phyloP scores from a whole-genome alignment of 768 basidiomycete genomes.

The Pseudohyphozyma bogoriensis region DNA sequence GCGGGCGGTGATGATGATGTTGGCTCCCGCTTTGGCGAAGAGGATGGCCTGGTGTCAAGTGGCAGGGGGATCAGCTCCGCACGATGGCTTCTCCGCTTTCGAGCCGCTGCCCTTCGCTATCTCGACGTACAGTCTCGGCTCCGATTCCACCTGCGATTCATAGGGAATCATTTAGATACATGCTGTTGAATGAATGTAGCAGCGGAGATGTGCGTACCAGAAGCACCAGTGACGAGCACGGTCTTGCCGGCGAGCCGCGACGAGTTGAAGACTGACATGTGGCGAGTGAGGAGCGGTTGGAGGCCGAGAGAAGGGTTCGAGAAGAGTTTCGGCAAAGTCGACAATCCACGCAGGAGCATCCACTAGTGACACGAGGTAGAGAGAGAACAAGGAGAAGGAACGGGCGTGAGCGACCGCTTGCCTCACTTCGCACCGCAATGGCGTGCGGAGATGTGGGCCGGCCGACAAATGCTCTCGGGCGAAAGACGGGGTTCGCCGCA shows the following conservation, averaged over 20 bases:
- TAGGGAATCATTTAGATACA: neutral
- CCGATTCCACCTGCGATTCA: slow-evolving; percentile 19
- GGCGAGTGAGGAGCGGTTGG: too few relatives aligned
- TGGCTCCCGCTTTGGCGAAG: slow-evolving; percentile 24
- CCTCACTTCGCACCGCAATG: too few relatives aligned
- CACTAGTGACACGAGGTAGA: too few relatives aligned
- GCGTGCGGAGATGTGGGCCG: too few relatives aligned
- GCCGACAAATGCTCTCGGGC: too few relatives aligned
- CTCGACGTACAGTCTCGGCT: slow-evolving; percentile 12
- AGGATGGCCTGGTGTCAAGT: slow-evolving; percentile 25
- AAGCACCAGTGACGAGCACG: slow-evolving; percentile 12
- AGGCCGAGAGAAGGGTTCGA: too few relatives aligned
- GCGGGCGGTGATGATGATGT: slow-evolving; percentile 28
- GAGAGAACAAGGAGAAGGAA: too few relatives aligned
- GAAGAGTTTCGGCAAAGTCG: too few relatives aligned
- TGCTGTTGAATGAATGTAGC: neutral
- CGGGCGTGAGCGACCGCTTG: too few relatives aligned
- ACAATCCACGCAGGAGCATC: too few relatives aligned
- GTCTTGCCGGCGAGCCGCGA: slow-evolving; percentile 18
- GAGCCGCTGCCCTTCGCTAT: neutral
- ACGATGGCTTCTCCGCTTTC: neutral
- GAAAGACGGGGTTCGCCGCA: too few relatives aligned
- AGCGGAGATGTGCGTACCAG: neutral
- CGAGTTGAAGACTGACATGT: slow-evolving; percentile 8
- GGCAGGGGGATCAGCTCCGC: too few relatives aligned